Evolutionary conservation across 495 filamentous ascomycete genomes (phyloP), one percentile per base, ranked within the genome.

Genomic region (Rusavskia elegans): DNA sequence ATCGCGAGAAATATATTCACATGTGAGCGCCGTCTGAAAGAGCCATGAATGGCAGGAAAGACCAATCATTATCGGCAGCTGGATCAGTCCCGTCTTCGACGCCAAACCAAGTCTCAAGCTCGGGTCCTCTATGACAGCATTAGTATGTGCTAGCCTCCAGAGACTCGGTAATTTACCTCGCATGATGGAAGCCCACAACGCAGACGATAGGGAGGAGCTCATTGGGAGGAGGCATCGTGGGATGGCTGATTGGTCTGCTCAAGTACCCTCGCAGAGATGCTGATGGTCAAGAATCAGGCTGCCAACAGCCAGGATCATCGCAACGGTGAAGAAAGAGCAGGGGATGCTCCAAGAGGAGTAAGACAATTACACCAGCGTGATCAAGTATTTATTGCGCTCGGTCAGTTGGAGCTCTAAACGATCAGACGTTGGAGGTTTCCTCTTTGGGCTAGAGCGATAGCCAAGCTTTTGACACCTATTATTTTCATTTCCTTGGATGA

Each of bases 101-200:
- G 54, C 85, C 88, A 63, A 95, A 84, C 81, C 89, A 97, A 55
- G 73, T 74, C 70, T 96, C 89, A 23, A 97, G 84, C 69, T 98
- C 92, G 32, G 92, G 92, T 19, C 92, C 92, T 65, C 92, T 87
- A 59, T 39, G 48, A 52, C 8, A 45, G 19, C 35, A 38, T 55
- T 32, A 54, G 48, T 35, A 27, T 39, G 20, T 16, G 27, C 17
- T 55, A 16, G 16, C 7, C 21, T 45, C 42, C 30, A 51, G 32
- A 16, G 39, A 49, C 25, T 52, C 11, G 27, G 39, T 17, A 30
- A 67, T 72, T 64, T 58, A 85, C 82, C 79, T 79, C 57, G 89
- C 89, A 73, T 98, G 92, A 72, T 98, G 90, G 65, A 98, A 97
- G 66, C 87, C 89, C 56, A 98, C 89, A 55, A 98, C 84, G 66